Evolutionary conservation across 2,329 filamentous ascomycete species (phyloP).

Genomic region (Alternaria ethzedia): DNA sequence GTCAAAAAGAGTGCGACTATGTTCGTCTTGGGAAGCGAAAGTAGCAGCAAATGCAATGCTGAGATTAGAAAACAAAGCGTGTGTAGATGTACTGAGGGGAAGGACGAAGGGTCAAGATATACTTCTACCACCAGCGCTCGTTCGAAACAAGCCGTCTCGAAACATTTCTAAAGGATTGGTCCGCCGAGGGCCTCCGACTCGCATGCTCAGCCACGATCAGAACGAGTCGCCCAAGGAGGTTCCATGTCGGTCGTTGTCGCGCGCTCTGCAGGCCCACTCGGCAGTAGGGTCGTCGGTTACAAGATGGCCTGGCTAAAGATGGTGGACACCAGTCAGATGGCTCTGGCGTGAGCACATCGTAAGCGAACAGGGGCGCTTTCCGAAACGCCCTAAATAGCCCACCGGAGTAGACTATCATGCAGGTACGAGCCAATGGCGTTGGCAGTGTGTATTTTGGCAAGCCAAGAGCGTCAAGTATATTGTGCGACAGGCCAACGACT

Average conservation of each 20-base stretch:
- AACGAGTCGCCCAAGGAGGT: conserved; percentile 12
- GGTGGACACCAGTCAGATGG: conserved; percentile 25
- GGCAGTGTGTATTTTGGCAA: conserved; percentile 9
- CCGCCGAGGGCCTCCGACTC: conserved; percentile 15
- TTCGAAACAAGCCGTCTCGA: conserved; percentile 33
- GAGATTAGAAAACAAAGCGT: conserved; percentile 23
- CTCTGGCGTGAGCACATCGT: conserved; percentile 12
- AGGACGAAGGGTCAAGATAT: conserved; percentile 37
- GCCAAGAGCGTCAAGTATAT: conserved; percentile 23
- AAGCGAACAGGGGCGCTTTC: conserved; percentile 31
- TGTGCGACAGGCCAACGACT: conserved; percentile 12
- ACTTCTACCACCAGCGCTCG: conserved; percentile 21
- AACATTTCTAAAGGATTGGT: conserved; percentile 29
- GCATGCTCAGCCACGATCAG: conserved; percentile 36
- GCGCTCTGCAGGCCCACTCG: conserved; percentile 33
- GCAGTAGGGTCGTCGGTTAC: conserved; percentile 21
- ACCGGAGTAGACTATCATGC: conserved; percentile 31
- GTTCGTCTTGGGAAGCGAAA: conserved; percentile 30
- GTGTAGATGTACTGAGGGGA: conserved; percentile 10
- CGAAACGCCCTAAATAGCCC: conserved; percentile 39
- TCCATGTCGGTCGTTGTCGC: conserved; percentile 38
- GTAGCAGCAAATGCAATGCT: conserved; percentile 17
- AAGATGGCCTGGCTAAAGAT: conserved; percentile 15
- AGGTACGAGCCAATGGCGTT: conserved; percentile 25
- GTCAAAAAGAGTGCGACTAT: conserved; percentile 37